Evolutionary conservation across 1,284 basidiomycete species (phyloP).

Genomic region (Naganishia sp.): DNA sequence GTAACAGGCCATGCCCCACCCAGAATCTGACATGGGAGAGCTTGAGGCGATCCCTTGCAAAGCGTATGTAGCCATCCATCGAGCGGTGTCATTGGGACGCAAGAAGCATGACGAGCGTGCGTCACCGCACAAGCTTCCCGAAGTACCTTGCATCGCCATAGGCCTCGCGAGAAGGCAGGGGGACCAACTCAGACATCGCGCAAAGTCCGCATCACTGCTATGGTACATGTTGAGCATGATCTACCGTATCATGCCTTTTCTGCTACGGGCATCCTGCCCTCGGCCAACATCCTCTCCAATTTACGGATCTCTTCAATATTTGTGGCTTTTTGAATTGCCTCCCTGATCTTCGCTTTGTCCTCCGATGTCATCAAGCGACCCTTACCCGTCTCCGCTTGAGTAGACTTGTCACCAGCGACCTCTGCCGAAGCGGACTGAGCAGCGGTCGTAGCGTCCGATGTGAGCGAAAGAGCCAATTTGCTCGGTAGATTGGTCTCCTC

Average conservation of each 20-base stretch:
- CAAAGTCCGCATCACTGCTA: background rate
- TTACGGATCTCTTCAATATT: conserved; percentile 87
- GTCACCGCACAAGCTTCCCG: too few species aligned
- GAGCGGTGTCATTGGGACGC: too few species aligned
- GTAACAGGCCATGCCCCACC: too few species aligned
- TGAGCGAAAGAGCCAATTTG: conserved; percentile 70
- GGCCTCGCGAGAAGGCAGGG: too few species aligned
- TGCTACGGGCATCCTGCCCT: conserved; percentile 72
- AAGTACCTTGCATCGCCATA: too few species aligned
- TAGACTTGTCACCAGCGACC: conserved; percentile 54
- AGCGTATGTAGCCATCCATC: too few species aligned
- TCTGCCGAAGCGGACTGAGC: conserved; percentile 47
- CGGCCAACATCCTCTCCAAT: conserved; percentile 81
- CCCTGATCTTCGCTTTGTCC: conserved; percentile 84
- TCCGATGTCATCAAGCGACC: conserved; percentile 86
- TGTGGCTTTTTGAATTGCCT: conserved; percentile 84
- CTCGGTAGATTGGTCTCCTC: conserved; percentile 69
- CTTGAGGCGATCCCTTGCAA: too few species aligned
- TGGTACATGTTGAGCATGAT: background rate
- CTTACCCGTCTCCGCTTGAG: conserved; percentile 42
- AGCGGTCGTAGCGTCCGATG: conserved; percentile 62
- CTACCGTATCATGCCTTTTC: conserved; percentile 14
- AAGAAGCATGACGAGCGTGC: too few species aligned
- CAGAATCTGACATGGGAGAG: too few species aligned
- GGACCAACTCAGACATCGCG: too few species aligned